phyloP scores from a whole-genome alignment of 306 rosid genomes.

The Lablab purpureus region DNA sequence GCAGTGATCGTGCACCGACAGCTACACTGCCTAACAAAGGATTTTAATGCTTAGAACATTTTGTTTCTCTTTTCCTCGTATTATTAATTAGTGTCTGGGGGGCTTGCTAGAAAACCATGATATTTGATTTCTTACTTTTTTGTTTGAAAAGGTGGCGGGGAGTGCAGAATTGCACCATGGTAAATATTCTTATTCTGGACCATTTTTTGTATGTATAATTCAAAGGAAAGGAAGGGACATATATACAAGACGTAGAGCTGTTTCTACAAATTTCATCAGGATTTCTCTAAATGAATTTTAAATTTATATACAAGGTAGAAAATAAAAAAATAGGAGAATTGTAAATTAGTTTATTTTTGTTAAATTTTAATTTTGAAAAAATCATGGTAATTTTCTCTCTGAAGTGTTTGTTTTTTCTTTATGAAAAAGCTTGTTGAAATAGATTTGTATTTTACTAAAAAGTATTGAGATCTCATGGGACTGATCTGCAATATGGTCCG shows the following conservation, averaged over 20 bases:
- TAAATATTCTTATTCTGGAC: not conserved
- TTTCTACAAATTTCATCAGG: too few relatives aligned
- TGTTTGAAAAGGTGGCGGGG: not conserved
- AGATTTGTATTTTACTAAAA: too few relatives aligned
- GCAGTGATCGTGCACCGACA: not conserved
- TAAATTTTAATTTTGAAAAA: too few relatives aligned
- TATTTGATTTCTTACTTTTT: not conserved
- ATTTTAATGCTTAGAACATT: not conserved
- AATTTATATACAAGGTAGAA: too few relatives aligned
- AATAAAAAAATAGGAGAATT: too few relatives aligned
- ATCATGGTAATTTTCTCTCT: too few relatives aligned
- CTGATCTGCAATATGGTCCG: too few relatives aligned
- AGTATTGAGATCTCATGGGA: too few relatives aligned
- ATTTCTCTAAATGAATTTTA: too few relatives aligned
- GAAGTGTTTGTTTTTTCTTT: too few relatives aligned
- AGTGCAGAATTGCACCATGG: conserved; percentile 8
- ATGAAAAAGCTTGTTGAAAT: too few relatives aligned
- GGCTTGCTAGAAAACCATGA: conserved; percentile 21
- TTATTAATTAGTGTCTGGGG: not conserved
- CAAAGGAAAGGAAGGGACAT: not conserved
- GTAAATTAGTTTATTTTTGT: too few relatives aligned
- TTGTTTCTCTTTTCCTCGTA: not conserved
- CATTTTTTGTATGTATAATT: not conserved
- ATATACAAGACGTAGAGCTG: not conserved
- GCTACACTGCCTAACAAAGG: conserved; percentile 29